phyloP scores from a whole-genome alignment of 2,329 filamentous ascomycete species.

The Calonectria hawksworthii region DNA sequence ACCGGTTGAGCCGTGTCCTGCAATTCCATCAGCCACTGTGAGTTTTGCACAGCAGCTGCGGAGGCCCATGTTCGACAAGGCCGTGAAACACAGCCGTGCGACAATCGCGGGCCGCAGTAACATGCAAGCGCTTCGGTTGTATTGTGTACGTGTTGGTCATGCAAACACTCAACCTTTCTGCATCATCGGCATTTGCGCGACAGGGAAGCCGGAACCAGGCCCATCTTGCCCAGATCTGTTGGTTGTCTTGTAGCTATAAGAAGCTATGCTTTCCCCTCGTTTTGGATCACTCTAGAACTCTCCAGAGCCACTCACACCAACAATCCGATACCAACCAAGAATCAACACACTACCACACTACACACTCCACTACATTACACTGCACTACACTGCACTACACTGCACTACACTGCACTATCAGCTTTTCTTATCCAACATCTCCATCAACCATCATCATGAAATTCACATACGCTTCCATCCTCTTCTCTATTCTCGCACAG shows the following conservation, averaged over 20 bases:
- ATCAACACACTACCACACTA: not conserved
- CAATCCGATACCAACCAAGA: not conserved
- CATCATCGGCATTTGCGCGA: not conserved
- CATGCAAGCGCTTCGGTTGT: not conserved
- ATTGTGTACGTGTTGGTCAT: not conserved
- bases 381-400: too few relatives aligned
- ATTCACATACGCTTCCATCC: slow-evolving; percentile 16
- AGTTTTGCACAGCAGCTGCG: not conserved
- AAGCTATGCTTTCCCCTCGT: not conserved
- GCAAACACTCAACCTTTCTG: slow-evolving; percentile 6
- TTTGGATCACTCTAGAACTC: not conserved
- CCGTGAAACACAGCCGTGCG: slow-evolving; percentile 13
- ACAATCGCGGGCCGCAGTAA: not conserved
- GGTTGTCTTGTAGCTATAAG: not conserved
- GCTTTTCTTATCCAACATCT: not conserved
- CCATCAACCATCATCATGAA: slow-evolving; percentile 37
- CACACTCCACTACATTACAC: too few relatives aligned
- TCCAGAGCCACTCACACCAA: not conserved
- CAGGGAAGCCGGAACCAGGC: not conserved
- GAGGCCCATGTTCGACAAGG: not conserved
- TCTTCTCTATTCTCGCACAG: slow-evolving; percentile 30
- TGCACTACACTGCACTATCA: not conserved
- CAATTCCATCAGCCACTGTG: not conserved
- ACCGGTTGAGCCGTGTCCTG: not conserved
- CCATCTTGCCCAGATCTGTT: not conserved